Evolutionary conservation across 2,329 filamentous ascomycete species (phyloP).

Genomic region (Aspergillus amoenus): DNA sequence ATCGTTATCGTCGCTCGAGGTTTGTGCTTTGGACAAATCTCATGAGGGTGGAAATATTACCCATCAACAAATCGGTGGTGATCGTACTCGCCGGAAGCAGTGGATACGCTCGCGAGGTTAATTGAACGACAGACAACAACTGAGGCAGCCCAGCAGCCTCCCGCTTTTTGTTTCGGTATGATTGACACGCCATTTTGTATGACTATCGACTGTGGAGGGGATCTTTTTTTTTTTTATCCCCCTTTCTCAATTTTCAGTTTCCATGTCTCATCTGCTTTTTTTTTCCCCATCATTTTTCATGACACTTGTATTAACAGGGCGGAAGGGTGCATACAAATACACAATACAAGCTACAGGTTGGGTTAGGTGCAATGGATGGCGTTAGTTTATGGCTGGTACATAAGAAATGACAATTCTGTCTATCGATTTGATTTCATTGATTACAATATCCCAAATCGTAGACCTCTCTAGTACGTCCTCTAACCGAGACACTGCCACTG

Average conservation of each 20-base stretch:
- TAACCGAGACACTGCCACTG: no score
- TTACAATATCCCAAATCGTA: no score
- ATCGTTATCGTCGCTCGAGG: neutral
- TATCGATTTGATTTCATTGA: neutral
- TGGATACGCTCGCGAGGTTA: neutral
- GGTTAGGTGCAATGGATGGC: neutral
- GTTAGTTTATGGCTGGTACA: neutral
- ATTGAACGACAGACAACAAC: neutral
- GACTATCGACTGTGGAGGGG: neutral
- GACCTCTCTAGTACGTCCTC: no score
- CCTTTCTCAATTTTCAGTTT: neutral
- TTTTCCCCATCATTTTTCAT: neutral
- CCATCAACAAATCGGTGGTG: constrained; percentile 3
- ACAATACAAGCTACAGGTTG: neutral
- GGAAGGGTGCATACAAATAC: neutral
- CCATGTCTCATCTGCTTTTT: neutral
- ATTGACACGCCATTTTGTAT: neutral
- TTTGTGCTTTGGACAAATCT: neutral
- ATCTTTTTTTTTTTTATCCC: neutral
- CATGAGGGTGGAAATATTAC: constrained; percentile 5
- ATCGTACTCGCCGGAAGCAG: neutral
- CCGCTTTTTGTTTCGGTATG: neutral
- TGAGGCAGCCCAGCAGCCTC: neutral
- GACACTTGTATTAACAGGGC: neutral
- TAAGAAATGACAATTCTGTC: neutral